phyloP scores from a whole-genome alignment of 305 asterid species.

The Fraxinus sp. region DNA sequence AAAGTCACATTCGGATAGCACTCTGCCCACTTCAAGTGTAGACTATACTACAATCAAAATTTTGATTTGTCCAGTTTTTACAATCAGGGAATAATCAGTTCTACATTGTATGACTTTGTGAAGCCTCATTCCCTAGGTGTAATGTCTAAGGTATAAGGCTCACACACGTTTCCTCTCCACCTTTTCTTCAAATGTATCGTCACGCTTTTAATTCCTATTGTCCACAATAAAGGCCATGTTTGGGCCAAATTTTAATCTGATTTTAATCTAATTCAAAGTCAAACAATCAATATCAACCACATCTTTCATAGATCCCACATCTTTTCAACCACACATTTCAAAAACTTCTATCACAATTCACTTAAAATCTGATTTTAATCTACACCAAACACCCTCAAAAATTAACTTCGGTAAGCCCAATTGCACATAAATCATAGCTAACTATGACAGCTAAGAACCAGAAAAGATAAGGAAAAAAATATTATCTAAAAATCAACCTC shows the following conservation, averaged over 20 bases:
- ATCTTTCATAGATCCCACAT: no score
- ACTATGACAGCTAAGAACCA: background rate
- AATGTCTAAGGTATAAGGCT: background rate
- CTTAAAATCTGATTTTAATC: no score
- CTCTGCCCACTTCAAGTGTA: background rate
- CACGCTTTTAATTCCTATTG: background rate
- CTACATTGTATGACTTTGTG: background rate
- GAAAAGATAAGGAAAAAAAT: background rate
- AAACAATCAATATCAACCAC: no score
- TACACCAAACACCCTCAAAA: no score
- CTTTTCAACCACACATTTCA: no score
- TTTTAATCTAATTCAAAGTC: no score
- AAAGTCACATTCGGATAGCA: background rate
- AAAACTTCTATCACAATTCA: no score
- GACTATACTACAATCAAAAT: background rate
- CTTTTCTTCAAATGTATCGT: background rate
- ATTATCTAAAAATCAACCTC: background rate
- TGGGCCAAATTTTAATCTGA: no score
- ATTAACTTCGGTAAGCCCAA: background rate
- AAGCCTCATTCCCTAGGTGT: background rate
- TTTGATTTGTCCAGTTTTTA: background rate
- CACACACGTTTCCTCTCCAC: background rate
- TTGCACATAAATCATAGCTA: background rate
- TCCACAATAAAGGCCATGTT: background rate
- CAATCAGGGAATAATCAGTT: background rate